A percentile compares a stretch with the other conserved stretches of the same genome.
Conservation (phyloP, 768 basidiomycete genomes). For the Mrakia hoshinonis region DNA sequence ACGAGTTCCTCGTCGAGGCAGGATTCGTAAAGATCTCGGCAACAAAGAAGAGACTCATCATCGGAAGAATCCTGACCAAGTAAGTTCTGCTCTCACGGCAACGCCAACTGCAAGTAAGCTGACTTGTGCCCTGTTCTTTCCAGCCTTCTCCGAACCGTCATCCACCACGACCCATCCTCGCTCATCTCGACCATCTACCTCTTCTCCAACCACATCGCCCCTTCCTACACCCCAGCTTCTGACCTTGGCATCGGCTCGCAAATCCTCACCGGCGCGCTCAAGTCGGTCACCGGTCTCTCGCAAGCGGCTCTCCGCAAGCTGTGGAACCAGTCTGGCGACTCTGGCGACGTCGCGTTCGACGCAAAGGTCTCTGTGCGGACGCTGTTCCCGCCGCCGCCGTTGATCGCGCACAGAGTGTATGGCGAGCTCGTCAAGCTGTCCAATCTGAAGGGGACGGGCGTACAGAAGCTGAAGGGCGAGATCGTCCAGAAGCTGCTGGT, state of each 20-base stretch:
- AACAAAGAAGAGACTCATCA: conserved; percentile 19
- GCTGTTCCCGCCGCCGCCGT: conserved; percentile 49
- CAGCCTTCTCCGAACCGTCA: conserved; percentile 64
- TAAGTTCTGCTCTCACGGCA: not conserved
- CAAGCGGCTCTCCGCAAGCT: conserved; percentile 36
- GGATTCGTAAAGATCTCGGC: conserved; percentile 18
- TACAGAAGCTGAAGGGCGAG: conserved; percentile 64
- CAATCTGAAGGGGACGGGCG: conserved; percentile 61
- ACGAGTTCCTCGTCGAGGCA: conserved; percentile 21
- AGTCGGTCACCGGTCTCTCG: conserved; percentile 37
- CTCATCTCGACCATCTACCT: conserved; percentile 47
- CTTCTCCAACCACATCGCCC: conserved; percentile 62
- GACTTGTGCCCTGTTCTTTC: not conserved
- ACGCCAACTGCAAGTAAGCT: too few relatives aligned
- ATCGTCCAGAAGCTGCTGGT: conserved; percentile 75
- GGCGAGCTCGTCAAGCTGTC: conserved; percentile 59
- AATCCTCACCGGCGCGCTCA: conserved; percentile 46
- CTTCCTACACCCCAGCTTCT: conserved; percentile 58
- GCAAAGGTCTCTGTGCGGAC: conserved; percentile 62
- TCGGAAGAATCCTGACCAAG: conserved; percentile 21
- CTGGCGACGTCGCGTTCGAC: conserved; percentile 77
- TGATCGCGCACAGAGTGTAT: conserved; percentile 55
- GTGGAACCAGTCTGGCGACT: conserved; percentile 68
- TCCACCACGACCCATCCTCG: conserved; percentile 56
- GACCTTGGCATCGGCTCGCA: conserved; percentile 43